Conservation (phyloP, 441 rosid genomes). For the Gossypium laxum region DNA sequence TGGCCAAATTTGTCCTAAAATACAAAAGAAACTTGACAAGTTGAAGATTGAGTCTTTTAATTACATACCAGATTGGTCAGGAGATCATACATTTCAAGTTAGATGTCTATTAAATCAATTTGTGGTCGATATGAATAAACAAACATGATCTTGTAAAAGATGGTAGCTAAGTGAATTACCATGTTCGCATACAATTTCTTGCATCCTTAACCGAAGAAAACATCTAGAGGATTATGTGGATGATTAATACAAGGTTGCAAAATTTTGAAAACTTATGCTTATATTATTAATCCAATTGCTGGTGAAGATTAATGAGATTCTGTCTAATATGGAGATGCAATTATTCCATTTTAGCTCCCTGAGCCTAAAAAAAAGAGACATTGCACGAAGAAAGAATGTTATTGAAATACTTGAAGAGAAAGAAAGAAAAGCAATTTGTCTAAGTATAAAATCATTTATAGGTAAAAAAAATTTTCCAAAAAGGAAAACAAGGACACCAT, state of each 20-base stretch:
- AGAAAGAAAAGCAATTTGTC: neutral
- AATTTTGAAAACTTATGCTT: neutral
- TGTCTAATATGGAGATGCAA: neutral
- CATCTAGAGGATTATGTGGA: neutral
- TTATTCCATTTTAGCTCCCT: neutral
- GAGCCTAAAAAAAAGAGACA: neutral
- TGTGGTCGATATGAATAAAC: neutral
- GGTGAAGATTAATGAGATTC: neutral
- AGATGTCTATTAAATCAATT: neutral
- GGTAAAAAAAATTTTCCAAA: neutral
- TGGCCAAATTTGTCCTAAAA: neutral
- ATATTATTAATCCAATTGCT: neutral
- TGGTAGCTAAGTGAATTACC: neutral
- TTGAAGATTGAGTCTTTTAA: neutral
- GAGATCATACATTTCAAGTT: neutral
- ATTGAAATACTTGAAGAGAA: neutral
- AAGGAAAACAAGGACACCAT: neutral
- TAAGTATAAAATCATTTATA: neutral
- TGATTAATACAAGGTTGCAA: neutral
- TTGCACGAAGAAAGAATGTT: neutral
- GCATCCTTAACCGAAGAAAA: neutral
- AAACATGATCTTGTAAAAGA: neutral
- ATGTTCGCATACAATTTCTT: neutral
- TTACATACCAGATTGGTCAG: neutral
- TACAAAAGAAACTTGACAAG: neutral